These are phyloP conservation scores for Xenosphaeropsis pyriputrescens DNA, from an alignment of 2,329 filamentous ascomycete genomes.

Conservation along the genomic window DNA sequence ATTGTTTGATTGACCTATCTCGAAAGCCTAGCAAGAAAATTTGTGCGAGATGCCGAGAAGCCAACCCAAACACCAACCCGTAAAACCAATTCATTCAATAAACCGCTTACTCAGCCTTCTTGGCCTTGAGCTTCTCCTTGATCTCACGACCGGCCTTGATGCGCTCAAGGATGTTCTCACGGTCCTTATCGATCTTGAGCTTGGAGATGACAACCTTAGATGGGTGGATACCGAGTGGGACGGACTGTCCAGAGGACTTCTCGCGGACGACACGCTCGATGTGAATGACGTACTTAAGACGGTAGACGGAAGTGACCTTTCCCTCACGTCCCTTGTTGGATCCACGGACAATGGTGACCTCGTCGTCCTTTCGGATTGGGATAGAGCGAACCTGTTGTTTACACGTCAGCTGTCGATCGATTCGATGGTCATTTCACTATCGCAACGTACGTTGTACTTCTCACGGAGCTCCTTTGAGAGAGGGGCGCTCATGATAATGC, in stretches of 20 bases:
- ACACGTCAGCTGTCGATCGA: constrained; percentile 3
- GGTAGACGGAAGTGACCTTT: constrained; percentile 96
- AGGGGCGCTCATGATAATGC: constrained; percentile 92
- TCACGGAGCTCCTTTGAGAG: constrained; percentile 94
- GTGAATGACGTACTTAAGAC: constrained; percentile 95
- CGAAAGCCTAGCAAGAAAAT: constrained; percentile 9
- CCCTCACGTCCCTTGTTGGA: constrained; percentile 96
- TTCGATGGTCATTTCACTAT: background rate
- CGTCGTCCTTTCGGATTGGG: constrained; percentile 95
- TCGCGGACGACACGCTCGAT: constrained; percentile 93
- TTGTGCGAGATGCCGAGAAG: constrained; percentile 3
- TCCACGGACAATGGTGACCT: constrained; percentile 85
- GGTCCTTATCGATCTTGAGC: constrained; percentile 96
- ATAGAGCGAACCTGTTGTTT: constrained; percentile 71
- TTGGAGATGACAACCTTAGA: constrained; percentile 98
- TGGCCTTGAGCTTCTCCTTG: constrained; percentile 39
- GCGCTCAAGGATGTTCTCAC: constrained; percentile 76
- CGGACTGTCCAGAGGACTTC: constrained; percentile 93
- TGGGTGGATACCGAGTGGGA: constrained; percentile 86
- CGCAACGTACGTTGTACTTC: constrained; percentile 81
- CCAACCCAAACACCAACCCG: constrained; percentile 10
- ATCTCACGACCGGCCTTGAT: constrained; percentile 70
- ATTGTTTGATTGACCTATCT: constrained; percentile 26
- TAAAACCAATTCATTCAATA: constrained; percentile 2
- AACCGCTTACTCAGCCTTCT: constrained; percentile 5